Evolutionary conservation across 495 filamentous ascomycete species (phyloP).

Genomic region (Podospora tetraspora): DNA sequence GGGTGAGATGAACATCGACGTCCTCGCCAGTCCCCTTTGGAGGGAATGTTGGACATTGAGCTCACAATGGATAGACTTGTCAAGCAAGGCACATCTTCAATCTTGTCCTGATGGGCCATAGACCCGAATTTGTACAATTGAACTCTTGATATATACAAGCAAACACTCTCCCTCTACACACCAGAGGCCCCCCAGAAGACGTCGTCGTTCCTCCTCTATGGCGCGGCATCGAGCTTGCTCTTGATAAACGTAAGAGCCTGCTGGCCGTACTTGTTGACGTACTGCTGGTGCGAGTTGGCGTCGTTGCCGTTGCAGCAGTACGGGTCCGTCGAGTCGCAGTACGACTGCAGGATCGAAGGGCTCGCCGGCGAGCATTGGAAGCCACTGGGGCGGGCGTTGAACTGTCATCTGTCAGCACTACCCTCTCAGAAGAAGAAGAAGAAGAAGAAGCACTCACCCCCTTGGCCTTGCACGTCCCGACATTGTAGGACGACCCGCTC

Average conservation of each 20-base stretch:
- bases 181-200: neutral
- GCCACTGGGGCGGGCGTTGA: conserved; percentile 51
- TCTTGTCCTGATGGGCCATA: too few relatives aligned
- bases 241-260: conserved; percentile 53
- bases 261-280: conserved; percentile 54
- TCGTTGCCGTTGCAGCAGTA: conserved; percentile 61
- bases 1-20: neutral
- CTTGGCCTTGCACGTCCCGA: conserved; percentile 52
- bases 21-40: too few relatives aligned
- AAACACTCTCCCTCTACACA: neutral
- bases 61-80: neutral
- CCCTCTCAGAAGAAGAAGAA: too few relatives aligned
- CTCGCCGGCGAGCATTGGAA: conserved; percentile 44
- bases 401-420: conserved; percentile 33
- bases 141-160: neutral
- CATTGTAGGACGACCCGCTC: conserved; percentile 53
- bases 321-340: conserved; percentile 58
- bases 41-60: neutral
- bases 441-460: too few relatives aligned
- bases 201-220: neutral
- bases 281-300: conserved; percentile 51
- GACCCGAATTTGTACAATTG: neutral
- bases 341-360: conserved; percentile 50
- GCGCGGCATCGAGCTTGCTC: conserved; percentile 11
- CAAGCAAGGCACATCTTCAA: too few relatives aligned